Evolutionary conservation across 73 alveolate genomes (phyloP).

Genomic region (Uronychia binucleata): DNA sequence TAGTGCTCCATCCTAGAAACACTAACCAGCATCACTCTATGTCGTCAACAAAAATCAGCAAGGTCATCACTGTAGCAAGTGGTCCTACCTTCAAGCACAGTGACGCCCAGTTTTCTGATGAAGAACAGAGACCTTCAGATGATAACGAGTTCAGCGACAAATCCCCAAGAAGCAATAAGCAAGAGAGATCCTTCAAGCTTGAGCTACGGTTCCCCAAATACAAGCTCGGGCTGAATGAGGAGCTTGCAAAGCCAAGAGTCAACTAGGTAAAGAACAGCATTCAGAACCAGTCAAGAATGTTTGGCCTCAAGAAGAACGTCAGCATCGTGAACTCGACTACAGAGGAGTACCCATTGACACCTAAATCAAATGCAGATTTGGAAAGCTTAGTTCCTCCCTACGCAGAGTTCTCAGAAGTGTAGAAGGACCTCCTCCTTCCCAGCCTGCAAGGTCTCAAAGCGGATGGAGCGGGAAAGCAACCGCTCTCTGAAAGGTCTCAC

Average conservation of each 20-base stretch:
- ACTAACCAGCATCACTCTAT: too few species aligned
- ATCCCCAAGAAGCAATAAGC: background rate
- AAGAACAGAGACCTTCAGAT: background rate
- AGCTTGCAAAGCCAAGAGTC: background rate
- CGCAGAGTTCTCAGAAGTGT: background rate
- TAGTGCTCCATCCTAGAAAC: background rate
- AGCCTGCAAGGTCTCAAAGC: background rate
- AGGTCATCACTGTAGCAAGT: background rate
- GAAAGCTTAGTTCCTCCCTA: background rate
- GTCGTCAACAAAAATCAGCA: background rate
- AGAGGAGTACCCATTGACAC: background rate
- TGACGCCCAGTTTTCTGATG: too few species aligned
- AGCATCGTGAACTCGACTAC: background rate
- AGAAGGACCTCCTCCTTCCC: background rate
- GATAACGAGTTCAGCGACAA: background rate
- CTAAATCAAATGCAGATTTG: background rate
- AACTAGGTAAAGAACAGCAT: background rate
- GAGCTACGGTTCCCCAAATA: background rate
- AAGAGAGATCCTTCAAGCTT: background rate
- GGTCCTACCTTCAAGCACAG: too few species aligned
- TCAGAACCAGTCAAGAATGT: background rate
- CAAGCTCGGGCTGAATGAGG: background rate
- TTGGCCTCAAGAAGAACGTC: background rate
- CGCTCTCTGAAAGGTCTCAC: too few species aligned
- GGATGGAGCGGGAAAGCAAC: too few species aligned